A percentile compares a stretch with the other conserved stretches of the same genome.
Conservation (phyloP, 1,139 yeast species). For the Zygosaccharomyces pseudobailii region DNA sequence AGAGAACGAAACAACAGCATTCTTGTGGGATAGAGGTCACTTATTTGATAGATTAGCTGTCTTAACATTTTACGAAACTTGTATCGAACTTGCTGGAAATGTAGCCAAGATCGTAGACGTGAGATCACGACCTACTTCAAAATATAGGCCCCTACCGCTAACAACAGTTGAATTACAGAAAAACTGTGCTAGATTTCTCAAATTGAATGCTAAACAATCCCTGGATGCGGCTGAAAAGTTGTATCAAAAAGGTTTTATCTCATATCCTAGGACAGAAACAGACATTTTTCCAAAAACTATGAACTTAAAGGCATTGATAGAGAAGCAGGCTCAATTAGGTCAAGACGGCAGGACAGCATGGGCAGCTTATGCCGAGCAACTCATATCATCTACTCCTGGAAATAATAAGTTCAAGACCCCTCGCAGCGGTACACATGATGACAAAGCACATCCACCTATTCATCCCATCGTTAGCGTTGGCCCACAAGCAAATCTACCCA, state of each 20-base stretch:
- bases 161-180: conserved; percentile 96
- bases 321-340: conserved; percentile 50
- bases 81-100: conserved; percentile 43
- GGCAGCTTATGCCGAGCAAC: conserved; percentile 44
- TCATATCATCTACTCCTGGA: conserved; percentile 26
- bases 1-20: conserved; percentile 32
- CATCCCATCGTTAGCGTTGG: conserved; percentile 66
- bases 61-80: conserved; percentile 58
- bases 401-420: conserved; percentile 50
- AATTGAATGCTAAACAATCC: conserved; percentile 76
- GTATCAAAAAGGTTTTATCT: conserved; percentile 78
- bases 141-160: conserved; percentile 80
- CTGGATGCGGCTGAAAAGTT: conserved; percentile 81
- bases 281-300: conserved; percentile 75
- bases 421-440: conserved; percentile 76
- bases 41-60: conserved; percentile 71
- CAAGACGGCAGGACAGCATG: conserved; percentile 35
- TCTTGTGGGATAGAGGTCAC: conserved; percentile 62
- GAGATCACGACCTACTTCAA: conserved; percentile 60
- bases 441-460: conserved; percentile 97
- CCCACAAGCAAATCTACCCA: conserved; percentile 28
- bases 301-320: conserved; percentile 59
- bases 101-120: conserved; percentile 51
- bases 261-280: conserved; percentile 98
- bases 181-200: conserved; percentile 69